Evolutionary conservation across 2,329 filamentous ascomycete species (phyloP), one percentile per base, ranked within the genome.

Genomic region (Thermothelomyces thermophilus): DNA sequence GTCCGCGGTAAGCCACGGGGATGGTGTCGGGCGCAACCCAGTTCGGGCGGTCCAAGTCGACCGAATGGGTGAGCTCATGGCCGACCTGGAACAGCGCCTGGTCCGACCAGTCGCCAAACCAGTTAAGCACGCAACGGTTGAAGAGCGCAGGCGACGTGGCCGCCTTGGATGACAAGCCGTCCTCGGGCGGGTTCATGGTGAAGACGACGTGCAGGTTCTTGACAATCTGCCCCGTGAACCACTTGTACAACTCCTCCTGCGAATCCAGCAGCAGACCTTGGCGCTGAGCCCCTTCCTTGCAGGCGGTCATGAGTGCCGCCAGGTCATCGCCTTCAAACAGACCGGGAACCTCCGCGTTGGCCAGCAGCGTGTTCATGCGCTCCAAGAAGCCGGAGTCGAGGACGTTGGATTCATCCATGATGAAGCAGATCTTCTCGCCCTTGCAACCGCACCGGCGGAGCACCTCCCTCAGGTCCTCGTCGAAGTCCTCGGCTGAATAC

Each of bases 71-170:
- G 51, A 98, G 81, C 68, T 98, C 93, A 56, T 87, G 90, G 20
- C 87, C 90, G 56, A 98, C 94, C 69, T 98, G 94, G 83, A 94
- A 99, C 17, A 98, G 79, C 33, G 93, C 94, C 71, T 98, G 93
- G 67, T 98, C 93, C 46, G 93, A 98, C 93, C 93, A 99, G 70
- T 99, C 93, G 57, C 93, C 93, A 66, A 98, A 96, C 93, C 93
- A 99, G 71, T 99, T 98, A 60, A 99, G 84, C 42, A 99, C 93
- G 65, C 93, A 99, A 77, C 93, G 86, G 74, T 99, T 99, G 84
- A 99, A 99, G 63, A 99, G 72, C 35, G 93, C 93, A 53, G 93
- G 93, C 78, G 90, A 96, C 3, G 94, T 98, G 24, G 93, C 94
- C 50, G 93, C 93, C 73, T 96, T 97, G 28, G 90, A 95, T 1